These are phyloP conservation scores for Phytomonas francai DNA, from an alignment of 208 protist genomes.

Conservation along the genomic window DNA sequence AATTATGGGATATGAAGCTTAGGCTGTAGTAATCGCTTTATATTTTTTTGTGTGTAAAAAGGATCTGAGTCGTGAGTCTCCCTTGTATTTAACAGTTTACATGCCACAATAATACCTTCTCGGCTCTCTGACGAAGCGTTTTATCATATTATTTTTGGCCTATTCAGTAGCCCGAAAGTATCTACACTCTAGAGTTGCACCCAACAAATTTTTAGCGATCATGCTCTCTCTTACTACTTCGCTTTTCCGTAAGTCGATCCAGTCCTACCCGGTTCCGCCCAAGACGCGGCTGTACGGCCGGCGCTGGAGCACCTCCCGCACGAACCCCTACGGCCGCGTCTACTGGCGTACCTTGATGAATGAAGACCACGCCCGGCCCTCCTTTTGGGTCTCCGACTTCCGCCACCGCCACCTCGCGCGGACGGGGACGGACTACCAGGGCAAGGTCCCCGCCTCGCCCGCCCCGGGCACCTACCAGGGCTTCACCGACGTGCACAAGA, in stretches of 20 bases:
- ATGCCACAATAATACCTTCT: neutral
- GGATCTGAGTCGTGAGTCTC: neutral
- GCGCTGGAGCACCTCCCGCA: slow-evolving; percentile 73
- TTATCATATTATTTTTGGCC: neutral
- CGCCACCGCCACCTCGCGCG: slow-evolving; percentile 77
- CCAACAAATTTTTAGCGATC: neutral
- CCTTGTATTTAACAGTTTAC: neutral
- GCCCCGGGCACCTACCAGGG: slow-evolving; percentile 84
- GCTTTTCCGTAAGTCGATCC: slow-evolving; percentile 52
- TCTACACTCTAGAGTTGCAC: neutral
- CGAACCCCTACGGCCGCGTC: slow-evolving; percentile 75
- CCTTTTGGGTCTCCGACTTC: slow-evolving; percentile 90
- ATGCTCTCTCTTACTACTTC: slow-evolving; percentile 45
- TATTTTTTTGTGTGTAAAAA: neutral
- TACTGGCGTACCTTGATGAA: slow-evolving; percentile 81
- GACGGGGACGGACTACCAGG: slow-evolving; percentile 82
- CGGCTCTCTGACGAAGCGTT: neutral
- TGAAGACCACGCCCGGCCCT: slow-evolving; percentile 71
- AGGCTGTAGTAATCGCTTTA: neutral
- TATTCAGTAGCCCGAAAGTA: neutral
- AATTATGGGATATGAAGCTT: neutral
- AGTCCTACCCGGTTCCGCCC: slow-evolving; percentile 77
- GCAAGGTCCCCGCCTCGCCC: slow-evolving; percentile 73
- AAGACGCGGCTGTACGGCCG: slow-evolving; percentile 55
- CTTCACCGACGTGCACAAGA: slow-evolving; percentile 81